A percentile compares a stretch with the other conserved stretches of the same genome.
These are phyloP conservation scores for Xerocomellus chrysenteron DNA, from an alignment of 768 basidiomycete species.

Conservation along the genomic window DNA sequence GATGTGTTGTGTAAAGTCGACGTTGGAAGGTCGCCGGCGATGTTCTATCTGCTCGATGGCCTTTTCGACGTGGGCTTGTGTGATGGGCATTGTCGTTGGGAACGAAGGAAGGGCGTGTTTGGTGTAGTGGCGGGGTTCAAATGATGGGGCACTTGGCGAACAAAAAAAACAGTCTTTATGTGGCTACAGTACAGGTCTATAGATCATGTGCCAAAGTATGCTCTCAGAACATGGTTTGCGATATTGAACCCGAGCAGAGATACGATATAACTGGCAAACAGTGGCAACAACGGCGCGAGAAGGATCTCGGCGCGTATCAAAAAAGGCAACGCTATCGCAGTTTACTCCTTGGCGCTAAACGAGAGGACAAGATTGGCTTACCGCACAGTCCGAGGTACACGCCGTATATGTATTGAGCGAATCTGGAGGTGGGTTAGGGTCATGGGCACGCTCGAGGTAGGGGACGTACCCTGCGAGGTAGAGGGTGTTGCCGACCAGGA, in stretches of 20 bases:
- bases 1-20: constrained; percentile 90
- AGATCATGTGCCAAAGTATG: constrained; percentile 66
- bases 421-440: constrained; percentile 42
- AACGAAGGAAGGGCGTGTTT: constrained; percentile 9
- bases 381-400: constrained; percentile 85
- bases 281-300: constrained; percentile 84
- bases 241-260: constrained; percentile 91
- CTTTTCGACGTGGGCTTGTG: constrained; percentile 36
- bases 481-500: constrained; percentile 85
- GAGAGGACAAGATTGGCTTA: constrained; percentile 32
- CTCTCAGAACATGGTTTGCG: constrained; percentile 72
- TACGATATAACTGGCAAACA: constrained; percentile 82
- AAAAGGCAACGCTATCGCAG: constrained; percentile 79
- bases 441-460: neutral
- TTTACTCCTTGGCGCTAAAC: neutral
- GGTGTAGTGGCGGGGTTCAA: constrained; percentile 29
- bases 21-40: constrained; percentile 51
- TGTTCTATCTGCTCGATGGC: constrained; percentile 40
- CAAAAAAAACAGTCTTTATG: constrained; percentile 1
- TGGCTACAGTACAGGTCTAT: constrained; percentile 7
- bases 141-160: constrained; percentile 13
- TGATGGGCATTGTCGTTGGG: constrained; percentile 31
- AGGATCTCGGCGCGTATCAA: constrained; percentile 86
- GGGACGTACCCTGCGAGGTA: constrained; percentile 68
- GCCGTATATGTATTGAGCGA: constrained; percentile 89